Evolutionary conservation across 176 grass and related monocot genomes (phyloP), one percentile per base, ranked within the genome.

Genomic region (Lolium rigidum): DNA sequence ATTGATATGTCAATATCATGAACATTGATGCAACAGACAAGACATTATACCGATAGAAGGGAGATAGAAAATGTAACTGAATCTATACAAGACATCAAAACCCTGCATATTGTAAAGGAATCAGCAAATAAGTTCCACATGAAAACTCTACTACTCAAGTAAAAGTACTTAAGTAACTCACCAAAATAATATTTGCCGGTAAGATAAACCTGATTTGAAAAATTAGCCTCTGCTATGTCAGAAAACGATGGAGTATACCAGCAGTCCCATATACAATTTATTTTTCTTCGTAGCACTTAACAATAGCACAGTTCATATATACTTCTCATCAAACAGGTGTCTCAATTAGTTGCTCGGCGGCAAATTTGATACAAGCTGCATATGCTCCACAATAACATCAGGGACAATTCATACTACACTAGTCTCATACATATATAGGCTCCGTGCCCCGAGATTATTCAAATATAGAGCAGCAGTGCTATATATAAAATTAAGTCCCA

Each of bases 361-460:
- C 56, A 65, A 64, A 61, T 82, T 55, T 55, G 28, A 18, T 5
- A 74, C 22, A 74, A 95, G 86, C 92, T 98, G 86, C 58, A 94
- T 98, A 91, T 92, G 88, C 86, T 95, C 92, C 8, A 92, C 91
- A 88, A 89, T 89, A 92, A 98, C 93, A 89, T 91, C 84, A 87
- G 71, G 63, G 59, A 31, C 25, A 65, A 28, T 28, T 64, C 58
- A 61, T 9, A 9, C 58, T 28, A 63, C 22, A 26, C 22, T 58
- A 58, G 18, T 26, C 60, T 63, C 10, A 26, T 28, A 63, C 6
- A 63, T n/a, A n/a, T n/a, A n/a, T 18, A 2, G 17, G 0, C 9
- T 71, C 69, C 0, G 10, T 47, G 20, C 69, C 41, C 20, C n/a
- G 9, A 72, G 20, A 72, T 72, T 46, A 72, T 7, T 72, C 0